Conservation (phyloP, 2,329 filamentous ascomycete species). For the Clonostachys rosea region DNA sequence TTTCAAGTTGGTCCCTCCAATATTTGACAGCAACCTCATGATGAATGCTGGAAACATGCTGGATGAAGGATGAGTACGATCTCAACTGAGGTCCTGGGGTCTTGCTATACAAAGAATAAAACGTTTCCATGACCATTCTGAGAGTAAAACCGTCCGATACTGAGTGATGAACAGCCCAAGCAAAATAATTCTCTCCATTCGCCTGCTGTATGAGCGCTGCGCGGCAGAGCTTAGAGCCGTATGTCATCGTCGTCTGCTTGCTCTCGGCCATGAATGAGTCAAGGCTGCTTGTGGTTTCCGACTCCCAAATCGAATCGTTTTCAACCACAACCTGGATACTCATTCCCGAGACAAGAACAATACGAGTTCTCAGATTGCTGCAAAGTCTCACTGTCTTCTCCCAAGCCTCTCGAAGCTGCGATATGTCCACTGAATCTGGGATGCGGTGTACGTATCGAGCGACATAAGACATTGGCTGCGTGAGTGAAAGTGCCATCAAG, state of each 20-base stretch:
- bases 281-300: background rate
- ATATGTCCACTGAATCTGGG: conserved; percentile 2
- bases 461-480: conserved; percentile 7
- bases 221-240: background rate
- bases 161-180: conserved; percentile 16
- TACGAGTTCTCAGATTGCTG: conserved; percentile 8
- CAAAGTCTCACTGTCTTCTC: conserved; percentile 5
- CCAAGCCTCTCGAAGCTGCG: conserved; percentile 8
- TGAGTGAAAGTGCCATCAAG: conserved; percentile 38
- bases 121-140: conserved; percentile 2
- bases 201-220: background rate
- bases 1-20: background rate
- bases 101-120: conserved; percentile 1
- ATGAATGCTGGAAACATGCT: conserved; percentile 26
- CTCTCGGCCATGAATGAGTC: background rate
- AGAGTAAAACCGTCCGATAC: conserved; percentile 16
- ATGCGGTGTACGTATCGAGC: conserved; percentile 8
- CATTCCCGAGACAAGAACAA: conserved; percentile 6
- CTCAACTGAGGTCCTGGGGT: background rate
- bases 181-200: conserved; percentile 6
- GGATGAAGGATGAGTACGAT: conserved; percentile 33
- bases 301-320: conserved; percentile 1
- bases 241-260: conserved; percentile 15
- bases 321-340: conserved; percentile 6
- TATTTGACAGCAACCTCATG: background rate